Conservation (phyloP, 441 rosid genomes). For the Jatropha multifida region DNA sequence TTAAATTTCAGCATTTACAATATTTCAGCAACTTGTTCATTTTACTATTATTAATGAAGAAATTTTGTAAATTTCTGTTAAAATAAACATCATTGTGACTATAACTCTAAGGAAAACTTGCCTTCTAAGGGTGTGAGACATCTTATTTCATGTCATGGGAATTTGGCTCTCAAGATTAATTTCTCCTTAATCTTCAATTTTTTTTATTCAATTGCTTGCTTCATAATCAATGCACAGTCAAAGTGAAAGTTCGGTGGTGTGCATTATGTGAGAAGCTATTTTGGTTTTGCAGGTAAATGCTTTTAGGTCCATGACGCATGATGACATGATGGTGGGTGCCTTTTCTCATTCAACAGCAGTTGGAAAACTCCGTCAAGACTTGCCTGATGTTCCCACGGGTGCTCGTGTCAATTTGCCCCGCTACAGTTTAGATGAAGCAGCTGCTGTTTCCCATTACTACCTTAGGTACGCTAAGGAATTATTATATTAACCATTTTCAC, state of each 20-base stretch:
- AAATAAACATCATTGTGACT: not conserved
- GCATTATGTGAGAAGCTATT: not conserved
- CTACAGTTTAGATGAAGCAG: constrained; percentile 79
- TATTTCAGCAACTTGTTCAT: not conserved
- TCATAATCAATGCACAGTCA: not conserved
- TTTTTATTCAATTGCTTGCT: not conserved
- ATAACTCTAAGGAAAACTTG: not conserved
- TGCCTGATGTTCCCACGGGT: constrained; percentile 86
- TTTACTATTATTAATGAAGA: not conserved
- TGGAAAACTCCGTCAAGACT: constrained; percentile 81
- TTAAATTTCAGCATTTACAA: not conserved
- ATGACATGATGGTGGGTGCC: constrained; percentile 95
- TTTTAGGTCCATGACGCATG: constrained; percentile 86
- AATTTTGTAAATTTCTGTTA: not conserved
- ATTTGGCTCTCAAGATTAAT: not conserved
- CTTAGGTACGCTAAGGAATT: constrained; percentile 53
- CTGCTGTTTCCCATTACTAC: constrained; percentile 83
- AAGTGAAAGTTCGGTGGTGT: not conserved
- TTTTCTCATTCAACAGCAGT: constrained; percentile 98
- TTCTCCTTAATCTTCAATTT: not conserved
- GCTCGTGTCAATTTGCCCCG: constrained; percentile 74
- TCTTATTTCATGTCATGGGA: not conserved
- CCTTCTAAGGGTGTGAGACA: not conserved
- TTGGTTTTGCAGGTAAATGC: constrained; percentile 74
- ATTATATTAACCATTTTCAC: not conserved